Evolutionary conservation across 768 basidiomycete species (phyloP), one percentile per base, ranked within the genome.

Genomic region (Daedaleopsis nitida): DNA sequence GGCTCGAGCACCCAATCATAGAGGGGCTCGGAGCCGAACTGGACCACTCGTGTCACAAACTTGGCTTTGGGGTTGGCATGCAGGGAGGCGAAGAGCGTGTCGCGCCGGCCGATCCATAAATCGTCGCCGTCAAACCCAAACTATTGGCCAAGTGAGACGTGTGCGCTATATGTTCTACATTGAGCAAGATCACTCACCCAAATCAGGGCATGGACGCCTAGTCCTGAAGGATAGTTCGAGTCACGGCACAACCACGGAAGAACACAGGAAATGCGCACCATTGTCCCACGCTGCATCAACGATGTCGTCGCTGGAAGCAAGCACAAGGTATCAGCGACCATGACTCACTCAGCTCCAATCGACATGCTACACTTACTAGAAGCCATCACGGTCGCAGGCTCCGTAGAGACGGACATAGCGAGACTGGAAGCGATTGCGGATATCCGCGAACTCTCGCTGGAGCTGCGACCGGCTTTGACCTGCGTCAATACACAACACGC

Each of bases 201-300:
- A 62, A 91, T 83, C 19, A 90, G 74, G 16, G 87, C 86, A 62
- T 91, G 88, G 6, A 91, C 86, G 48, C 89, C 88, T 27, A 91
- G 71, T n/a, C 81, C 78, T 59, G 34, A 21, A 32, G 27, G 39
- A 13, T 5, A 12, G 34, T 27, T 51, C 53, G 3, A 52, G 58
- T 9, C 5, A 53, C 9, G 58, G 34, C 7, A n/a, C 6, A 37
- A 47, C 8, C 9, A 17, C 2, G 43, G 42, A 34, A 32, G 16
- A 7, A 7, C 5, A n/a, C 8, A 13, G 16, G 10, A 27, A 5
- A 49, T 21, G 49, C 53, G 11, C 10, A 63, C 62, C 24, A 37
- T 83, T 84, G 24, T 75, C 72, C 87, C 87, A 90, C 8, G 88
- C 88, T 23, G 89, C 88, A 43, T 85, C 79, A 21, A 90, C 77